phyloP scores from a whole-genome alignment of 75 land plant species.

The Larix kaempferi region DNA sequence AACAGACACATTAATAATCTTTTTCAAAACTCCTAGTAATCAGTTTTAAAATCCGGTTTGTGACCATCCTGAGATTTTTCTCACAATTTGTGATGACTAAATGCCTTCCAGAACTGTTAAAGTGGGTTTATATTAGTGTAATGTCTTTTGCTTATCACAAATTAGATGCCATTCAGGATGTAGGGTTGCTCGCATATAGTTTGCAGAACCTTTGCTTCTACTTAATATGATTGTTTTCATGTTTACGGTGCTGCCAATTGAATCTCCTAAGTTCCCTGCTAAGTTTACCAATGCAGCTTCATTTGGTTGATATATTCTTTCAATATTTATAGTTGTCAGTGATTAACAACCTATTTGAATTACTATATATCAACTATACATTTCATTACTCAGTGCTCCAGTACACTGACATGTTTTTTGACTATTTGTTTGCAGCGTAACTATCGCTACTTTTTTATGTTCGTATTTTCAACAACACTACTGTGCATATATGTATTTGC shows the following conservation, averaged over 20 bases:
- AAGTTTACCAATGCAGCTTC: neutral
- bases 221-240: neutral
- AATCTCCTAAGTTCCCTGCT: neutral
- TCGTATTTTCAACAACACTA: slow-evolving; percentile 55
- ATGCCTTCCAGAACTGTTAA: neutral
- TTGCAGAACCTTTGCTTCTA: neutral
- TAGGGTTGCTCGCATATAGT: neutral
- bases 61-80: neutral
- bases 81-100: neutral
- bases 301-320: neutral
- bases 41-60: neutral
- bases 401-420: slow-evolving; percentile 5
- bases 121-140: neutral
- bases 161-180: neutral
- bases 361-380: neutral
- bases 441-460: slow-evolving; percentile 72
- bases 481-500: slow-evolving; percentile 60
- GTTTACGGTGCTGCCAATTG: neutral
- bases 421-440: slow-evolving; percentile 55
- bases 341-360: neutral
- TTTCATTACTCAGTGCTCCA: neutral
- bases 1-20: neutral
- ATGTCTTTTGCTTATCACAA: neutral
- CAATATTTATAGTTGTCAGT: neutral
- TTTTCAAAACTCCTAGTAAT: neutral